phyloP scores from a whole-genome alignment of 306 rosid species.

The Vigna hirtella region DNA sequence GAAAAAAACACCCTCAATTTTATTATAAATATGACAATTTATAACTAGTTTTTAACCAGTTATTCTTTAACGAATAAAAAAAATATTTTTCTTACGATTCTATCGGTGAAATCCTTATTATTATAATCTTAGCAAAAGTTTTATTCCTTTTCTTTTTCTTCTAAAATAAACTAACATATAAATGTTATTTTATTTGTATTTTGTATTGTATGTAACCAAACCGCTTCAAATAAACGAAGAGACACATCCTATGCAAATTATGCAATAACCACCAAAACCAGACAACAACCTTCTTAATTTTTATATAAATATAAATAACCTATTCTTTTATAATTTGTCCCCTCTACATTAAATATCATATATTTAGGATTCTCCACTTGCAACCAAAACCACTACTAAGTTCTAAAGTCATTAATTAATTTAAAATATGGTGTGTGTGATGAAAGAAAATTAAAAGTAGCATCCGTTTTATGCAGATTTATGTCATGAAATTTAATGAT shows the following conservation, averaged over 20 bases:
- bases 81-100: too few species aligned
- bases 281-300: constrained; percentile 42
- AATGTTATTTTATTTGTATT: too few species aligned
- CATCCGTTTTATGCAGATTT: background rate
- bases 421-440: constrained; percentile 5
- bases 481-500: background rate
- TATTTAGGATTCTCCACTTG: constrained; percentile 34
- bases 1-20: too few species aligned
- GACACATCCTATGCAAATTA: constrained; percentile 44
- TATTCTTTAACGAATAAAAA: too few species aligned
- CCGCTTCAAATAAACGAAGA: constrained; percentile 55
- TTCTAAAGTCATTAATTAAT: constrained; percentile 27
- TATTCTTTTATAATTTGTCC: constrained; percentile 15
- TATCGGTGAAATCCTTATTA: too few species aligned
- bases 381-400: constrained; percentile 55
- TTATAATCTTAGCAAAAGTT: too few species aligned
- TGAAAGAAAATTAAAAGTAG: background rate
- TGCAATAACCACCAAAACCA: constrained; percentile 33
- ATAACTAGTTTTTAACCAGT: too few species aligned
- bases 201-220: background rate
- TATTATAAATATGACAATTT: too few species aligned
- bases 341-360: constrained; percentile 1
- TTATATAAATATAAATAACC: background rate
- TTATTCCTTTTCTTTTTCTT: background rate
- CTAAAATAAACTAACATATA: background rate